Percentiles rank a stretch among this genome's conserved stretches.
These are phyloP conservation scores for Tulasnella sp. DNA, from an alignment of 768 basidiomycete species.

Conservation along the genomic window DNA sequence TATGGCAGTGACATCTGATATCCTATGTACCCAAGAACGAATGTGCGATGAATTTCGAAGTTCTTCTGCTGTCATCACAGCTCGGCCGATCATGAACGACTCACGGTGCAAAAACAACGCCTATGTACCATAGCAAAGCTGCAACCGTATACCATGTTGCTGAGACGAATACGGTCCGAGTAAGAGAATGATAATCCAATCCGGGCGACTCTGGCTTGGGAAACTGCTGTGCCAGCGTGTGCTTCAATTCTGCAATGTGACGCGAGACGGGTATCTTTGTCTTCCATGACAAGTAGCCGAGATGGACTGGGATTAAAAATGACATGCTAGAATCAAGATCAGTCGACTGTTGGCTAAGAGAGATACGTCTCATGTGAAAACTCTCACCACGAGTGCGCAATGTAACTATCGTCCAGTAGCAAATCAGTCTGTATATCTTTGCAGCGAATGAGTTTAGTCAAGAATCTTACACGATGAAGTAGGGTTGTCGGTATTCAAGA, in stretches of 20 bases:
- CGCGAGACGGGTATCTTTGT: conserved; percentile 49
- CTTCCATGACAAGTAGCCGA: conserved; percentile 57
- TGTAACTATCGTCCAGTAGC: neutral
- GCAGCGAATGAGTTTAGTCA: neutral
- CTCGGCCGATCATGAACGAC: conserved; percentile 37
- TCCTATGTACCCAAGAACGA: conserved; percentile 43
- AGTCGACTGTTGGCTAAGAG: conserved; percentile 41
- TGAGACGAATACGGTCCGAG: conserved; percentile 7
- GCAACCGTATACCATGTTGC: conserved; percentile 57
- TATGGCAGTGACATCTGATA: conserved; percentile 76
- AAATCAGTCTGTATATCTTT: neutral
- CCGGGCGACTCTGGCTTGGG: conserved; percentile 32
- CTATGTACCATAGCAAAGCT: conserved; percentile 69
- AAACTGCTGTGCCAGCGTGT: conserved; percentile 45
- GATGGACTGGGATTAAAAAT: conserved; percentile 78
- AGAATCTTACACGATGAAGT: conserved; percentile 71
- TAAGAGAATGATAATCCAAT: neutral
- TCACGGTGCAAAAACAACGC: conserved; percentile 68
- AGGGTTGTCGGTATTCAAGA: conserved; percentile 78
- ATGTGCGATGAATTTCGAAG: conserved; percentile 20
- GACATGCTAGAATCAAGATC: conserved; percentile 45
- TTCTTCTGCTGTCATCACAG: neutral
- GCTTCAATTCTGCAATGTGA: conserved; percentile 51
- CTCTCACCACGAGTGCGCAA: neutral
- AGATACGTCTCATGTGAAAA: conserved; percentile 52